Evolutionary conservation across 225 moss, liverwort and hornwort species (phyloP).

Genomic region (Climacium dendroides): DNA sequence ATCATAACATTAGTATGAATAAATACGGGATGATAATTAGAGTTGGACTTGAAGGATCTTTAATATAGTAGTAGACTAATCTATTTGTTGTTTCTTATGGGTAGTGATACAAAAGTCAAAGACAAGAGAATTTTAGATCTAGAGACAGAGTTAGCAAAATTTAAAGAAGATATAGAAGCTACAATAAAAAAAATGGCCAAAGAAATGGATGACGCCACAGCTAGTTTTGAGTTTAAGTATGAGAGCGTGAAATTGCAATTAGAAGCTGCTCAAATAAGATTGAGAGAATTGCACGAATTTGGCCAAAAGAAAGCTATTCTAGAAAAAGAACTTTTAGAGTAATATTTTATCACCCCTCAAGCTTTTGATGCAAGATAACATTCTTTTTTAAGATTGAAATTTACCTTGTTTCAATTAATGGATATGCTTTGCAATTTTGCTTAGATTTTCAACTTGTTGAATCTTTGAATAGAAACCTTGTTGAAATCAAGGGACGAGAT

Average conservation of each 20-base stretch:
- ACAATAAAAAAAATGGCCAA: constrained; percentile 31
- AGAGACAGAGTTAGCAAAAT: constrained; percentile 26
- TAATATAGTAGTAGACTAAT: not conserved
- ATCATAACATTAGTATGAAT: accelerated
- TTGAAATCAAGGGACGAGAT: not conserved
- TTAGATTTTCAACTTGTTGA: not conserved
- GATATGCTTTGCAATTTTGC: not conserved
- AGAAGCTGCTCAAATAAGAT: constrained; percentile 61
- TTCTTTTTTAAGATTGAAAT: not conserved
- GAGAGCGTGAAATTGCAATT: constrained; percentile 56
- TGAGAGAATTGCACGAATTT: constrained; percentile 87
- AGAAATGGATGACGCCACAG: constrained; percentile 24
- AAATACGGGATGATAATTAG: not conserved
- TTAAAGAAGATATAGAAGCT: constrained; percentile 23
- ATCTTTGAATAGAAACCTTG: not conserved
- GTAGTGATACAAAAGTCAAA: constrained; percentile 55
- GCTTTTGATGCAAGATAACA: not conserved
- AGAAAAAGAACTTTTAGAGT: constrained; percentile 76
- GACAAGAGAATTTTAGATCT: constrained; percentile 35
- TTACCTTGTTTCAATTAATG: not conserved
- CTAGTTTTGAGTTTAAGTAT: constrained; percentile 51
- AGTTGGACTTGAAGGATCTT: not conserved
- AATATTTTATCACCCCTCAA: not conserved
- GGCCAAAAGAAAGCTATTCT: constrained; percentile 47
- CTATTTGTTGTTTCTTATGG: not conserved